Evolutionary conservation across 306 rosid genomes (phyloP), one percentile per base, ranked within the genome.

Genomic region (Vicia villosa): DNA sequence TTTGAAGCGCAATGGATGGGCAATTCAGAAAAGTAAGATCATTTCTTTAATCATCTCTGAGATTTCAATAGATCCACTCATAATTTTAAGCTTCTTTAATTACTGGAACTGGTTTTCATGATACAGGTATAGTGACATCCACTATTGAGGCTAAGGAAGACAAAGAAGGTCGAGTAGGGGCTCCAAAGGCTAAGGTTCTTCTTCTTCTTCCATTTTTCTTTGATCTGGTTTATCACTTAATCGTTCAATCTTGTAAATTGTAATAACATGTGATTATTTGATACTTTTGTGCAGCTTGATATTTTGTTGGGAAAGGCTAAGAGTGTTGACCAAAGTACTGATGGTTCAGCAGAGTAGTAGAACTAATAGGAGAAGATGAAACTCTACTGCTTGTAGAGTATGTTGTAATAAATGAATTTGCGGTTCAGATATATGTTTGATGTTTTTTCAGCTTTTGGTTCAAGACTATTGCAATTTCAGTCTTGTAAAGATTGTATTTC

Each of bases 111-210:
- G 47, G 59, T 72, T 56, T 55, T 32, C 17, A 70, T 37, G 77
- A 15, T 8, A 60, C 86, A 76, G 70, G 52, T 77, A 20, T 75
- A 19, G 43, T 24, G 57, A 74, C 74, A 75, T 84, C 88, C 61
- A 84, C 91, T 40, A 34, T 82, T 65, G 24, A 28, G 19, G 24
- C 80, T 32, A 79, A 64, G 82, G 75, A 63, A 19, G 84, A 63
- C 5, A 74, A 74, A 56, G 78, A 36, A 49, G 93, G 83, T 40
- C 76, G 79, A 22, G 38, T 7, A 5, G 28, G 49, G 21, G 28
- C 83, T 69, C 79, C 70, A 50, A 90, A 90, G 81, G 79, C 96
- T 42, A 84, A 87, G 96, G 96, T 87, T 59, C 40, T 16, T 77
- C 13, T 4, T 7, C 41, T 14, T 43, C 3, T 34, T 34, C 10